These are phyloP conservation scores for Cephalotrichum gorgonifer DNA, from an alignment of 2,329 filamentous ascomycete species.

Conservation along the genomic window DNA sequence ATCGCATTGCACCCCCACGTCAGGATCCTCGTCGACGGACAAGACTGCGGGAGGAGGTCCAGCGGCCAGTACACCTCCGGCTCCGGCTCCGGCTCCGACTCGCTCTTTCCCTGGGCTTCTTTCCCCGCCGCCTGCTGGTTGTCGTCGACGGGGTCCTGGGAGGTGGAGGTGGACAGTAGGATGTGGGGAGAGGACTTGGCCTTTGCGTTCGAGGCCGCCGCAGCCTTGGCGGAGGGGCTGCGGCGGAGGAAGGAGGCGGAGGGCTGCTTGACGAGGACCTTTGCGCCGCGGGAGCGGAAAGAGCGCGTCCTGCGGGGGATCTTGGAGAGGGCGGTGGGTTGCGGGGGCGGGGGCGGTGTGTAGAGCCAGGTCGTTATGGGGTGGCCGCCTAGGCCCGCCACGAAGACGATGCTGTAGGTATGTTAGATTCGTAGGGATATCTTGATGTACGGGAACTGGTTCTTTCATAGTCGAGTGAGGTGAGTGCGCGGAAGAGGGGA, in stretches of 20 bases:
- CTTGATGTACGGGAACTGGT: no score
- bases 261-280: constrained; percentile 10
- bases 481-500: no score
- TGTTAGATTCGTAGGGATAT: background rate
- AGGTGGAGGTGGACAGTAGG: constrained; percentile 1
- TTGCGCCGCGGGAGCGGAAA: constrained; percentile 3
- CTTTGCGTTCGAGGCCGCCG: constrained; percentile 4
- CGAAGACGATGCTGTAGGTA: constrained; percentile 17
- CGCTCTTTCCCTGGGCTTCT: background rate
- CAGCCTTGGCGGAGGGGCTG: background rate
- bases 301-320: constrained; percentile 13
- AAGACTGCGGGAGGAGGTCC: constrained; percentile 18
- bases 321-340: constrained; percentile 8
- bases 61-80: constrained; percentile 18
- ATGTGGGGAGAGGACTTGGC: constrained; percentile 12
- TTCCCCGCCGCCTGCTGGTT: background rate
- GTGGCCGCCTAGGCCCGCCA: constrained; percentile 20
- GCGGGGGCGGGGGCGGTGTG: constrained; percentile 6
- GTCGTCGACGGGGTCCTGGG: no score
- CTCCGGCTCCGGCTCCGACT: background rate
- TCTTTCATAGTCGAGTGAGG: no score
- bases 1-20: constrained; percentile 21
- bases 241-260: background rate
- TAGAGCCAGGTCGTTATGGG: constrained; percentile 18
- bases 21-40: constrained; percentile 16